phyloP scores from a whole-genome alignment of 345 rosid genomes.

The Lumnitzera racemosa region DNA sequence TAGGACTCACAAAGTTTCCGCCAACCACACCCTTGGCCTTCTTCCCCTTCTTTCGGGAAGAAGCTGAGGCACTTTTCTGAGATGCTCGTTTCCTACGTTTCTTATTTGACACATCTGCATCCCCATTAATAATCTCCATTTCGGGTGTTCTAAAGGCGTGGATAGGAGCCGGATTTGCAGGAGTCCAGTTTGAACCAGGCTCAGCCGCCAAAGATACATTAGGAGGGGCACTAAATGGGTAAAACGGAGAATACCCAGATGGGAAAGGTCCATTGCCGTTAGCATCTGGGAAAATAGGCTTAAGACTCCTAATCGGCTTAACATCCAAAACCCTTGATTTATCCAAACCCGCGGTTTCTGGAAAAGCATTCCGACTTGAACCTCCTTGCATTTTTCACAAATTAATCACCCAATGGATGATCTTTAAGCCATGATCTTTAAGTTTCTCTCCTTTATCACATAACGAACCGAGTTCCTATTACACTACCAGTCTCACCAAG shows the following conservation, averaged over 20 bases:
- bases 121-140: constrained; percentile 15
- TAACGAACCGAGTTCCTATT: too few relatives aligned
- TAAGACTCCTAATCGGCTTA: constrained; percentile 46
- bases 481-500: too few relatives aligned
- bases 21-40: constrained; percentile 11
- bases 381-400: constrained; percentile 18
- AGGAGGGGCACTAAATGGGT: constrained; percentile 40
- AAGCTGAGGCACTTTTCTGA: constrained; percentile 3
- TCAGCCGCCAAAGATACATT: constrained; percentile 3
- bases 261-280: constrained; percentile 40
- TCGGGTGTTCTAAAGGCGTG: constrained; percentile 35
- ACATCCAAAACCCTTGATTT: constrained; percentile 53
- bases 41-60: constrained; percentile 24
- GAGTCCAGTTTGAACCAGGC: constrained; percentile 11
- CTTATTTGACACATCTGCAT: constrained; percentile 13
- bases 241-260: constrained; percentile 43
- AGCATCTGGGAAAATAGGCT: constrained; percentile 37
- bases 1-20: constrained; percentile 20
- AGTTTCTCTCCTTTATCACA: too few relatives aligned
- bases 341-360: constrained; percentile 20
- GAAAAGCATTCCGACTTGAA: constrained; percentile 27
- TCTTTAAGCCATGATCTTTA: too few relatives aligned
- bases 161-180: constrained; percentile 36
- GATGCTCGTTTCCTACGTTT: constrained; percentile 13
- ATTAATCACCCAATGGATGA: too few relatives aligned